Base-by-base conservation (phyloP, 441 rosid species). In the Syzygium syzygioides region DNA sequence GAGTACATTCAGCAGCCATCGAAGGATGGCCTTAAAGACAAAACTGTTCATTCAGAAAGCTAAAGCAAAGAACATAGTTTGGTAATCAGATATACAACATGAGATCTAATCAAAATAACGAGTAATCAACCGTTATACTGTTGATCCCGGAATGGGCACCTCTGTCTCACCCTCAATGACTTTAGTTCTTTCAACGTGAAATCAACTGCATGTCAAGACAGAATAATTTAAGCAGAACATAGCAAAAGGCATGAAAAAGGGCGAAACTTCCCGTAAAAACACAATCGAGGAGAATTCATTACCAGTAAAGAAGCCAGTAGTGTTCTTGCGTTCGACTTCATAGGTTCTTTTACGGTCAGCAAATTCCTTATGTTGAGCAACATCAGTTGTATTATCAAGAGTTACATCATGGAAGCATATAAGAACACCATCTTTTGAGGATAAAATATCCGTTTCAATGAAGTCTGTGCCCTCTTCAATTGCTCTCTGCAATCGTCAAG, bases 391-490 rank as follows among this genome's bases (percentile, higher is more conserved):
- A 37, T 89, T 88, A 91, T 97, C 99, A 37, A 98, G 98, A 86
- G 91, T 93, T 52, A 96, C 96, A 88, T 98, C 99, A 85, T 98
- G 99, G 86, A 90, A 92, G 91, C 99, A 97, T 89, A 97, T 94
- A 53, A 97, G 97, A 60, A 96, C 93, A 88, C 99, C 99, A 80
- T 97, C 99, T 92, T 96, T 98, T 55, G 98, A 88, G 87, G 99
- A 92, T 20, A 96, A 88, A 55, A 97, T 94, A 92, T 98, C 98
- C 32, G 98, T 86, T 93, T 98, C 99, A 86, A 98, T 98, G 91
- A 97, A 98, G 91, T 96, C 99, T 89, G 99, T 91, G 62, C 99
- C 99, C 88, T 98, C 99, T 90, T 96, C 98, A 83, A 97, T 96
- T 25, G 97, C 99, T 91, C 99, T 98, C 98, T 98, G 93, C 90